phyloP scores from a whole-genome alignment of 2,329 filamentous ascomycete genomes.

The Aureobasidium zeae region DNA sequence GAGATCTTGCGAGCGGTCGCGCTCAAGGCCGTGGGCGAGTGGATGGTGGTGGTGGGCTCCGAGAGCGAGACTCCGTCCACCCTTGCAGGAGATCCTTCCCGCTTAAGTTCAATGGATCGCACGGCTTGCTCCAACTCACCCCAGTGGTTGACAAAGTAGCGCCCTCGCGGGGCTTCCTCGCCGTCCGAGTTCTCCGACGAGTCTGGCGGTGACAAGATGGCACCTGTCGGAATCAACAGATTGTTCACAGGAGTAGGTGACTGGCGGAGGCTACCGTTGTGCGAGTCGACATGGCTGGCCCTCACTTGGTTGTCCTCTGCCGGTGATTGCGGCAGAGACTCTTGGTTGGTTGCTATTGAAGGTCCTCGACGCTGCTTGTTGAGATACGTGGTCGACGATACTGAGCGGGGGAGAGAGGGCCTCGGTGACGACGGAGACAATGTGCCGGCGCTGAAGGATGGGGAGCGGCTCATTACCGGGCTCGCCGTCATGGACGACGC shows the following conservation, averaged over 20 bases:
- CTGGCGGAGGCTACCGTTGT: slow-evolving; percentile 60
- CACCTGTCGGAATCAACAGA: slow-evolving; percentile 68
- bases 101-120: slow-evolving; percentile 62
- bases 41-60: slow-evolving; percentile 28
- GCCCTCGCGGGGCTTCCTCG: slow-evolving; percentile 42
- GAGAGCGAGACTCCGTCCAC: slow-evolving; percentile 21
- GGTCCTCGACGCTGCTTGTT: slow-evolving; percentile 53
- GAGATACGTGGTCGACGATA: slow-evolving; percentile 52
- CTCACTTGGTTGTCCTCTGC: slow-evolving; percentile 12
- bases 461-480: slow-evolving; percentile 41
- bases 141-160: slow-evolving; percentile 39
- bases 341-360: slow-evolving; percentile 35
- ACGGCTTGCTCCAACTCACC: slow-evolving; percentile 73
- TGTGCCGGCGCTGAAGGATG: slow-evolving; percentile 39
- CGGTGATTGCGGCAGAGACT: slow-evolving; percentile 15
- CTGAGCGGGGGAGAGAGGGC: slow-evolving; percentile 45
- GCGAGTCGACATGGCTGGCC: slow-evolving; percentile 18
- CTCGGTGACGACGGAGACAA: slow-evolving; percentile 32
- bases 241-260: slow-evolving; percentile 76
- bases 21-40: slow-evolving; percentile 38
- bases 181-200: slow-evolving; percentile 74
- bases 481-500: slow-evolving; percentile 46
- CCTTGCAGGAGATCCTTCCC: slow-evolving; percentile 48
- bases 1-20: slow-evolving; percentile 51
- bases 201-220: slow-evolving; percentile 84